Evolutionary conservation across 768 basidiomycete genomes (phyloP).

Genomic region (Nidularia sp.): DNA sequence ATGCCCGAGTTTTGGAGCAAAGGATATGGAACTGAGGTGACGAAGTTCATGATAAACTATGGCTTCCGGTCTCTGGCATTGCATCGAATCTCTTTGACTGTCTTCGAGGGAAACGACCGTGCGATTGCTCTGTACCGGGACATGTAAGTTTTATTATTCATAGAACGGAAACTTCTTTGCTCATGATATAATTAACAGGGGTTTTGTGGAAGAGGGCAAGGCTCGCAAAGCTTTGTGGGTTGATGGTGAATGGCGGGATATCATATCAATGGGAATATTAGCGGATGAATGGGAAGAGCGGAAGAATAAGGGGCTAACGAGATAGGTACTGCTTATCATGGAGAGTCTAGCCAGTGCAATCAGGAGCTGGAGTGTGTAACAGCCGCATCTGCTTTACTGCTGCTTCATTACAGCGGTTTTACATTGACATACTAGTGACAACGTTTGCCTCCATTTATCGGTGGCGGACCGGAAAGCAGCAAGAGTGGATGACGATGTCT

Average conservation of each 20-base stretch:
- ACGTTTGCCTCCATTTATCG: too few relatives aligned
- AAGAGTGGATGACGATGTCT: too few relatives aligned
- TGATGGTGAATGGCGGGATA: neutral
- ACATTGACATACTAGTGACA: too few relatives aligned
- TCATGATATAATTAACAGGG: neutral
- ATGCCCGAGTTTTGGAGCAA: neutral
- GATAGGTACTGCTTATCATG: too few relatives aligned
- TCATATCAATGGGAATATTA: neutral
- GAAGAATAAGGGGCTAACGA: too few relatives aligned
- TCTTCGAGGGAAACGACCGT: conserved; percentile 12
- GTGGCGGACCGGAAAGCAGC: too few relatives aligned
- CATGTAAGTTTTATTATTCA: conserved; percentile 2
- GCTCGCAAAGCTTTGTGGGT: neutral
- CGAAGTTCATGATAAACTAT: conserved; percentile 10
- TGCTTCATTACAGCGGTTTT: too few relatives aligned
- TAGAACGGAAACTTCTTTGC: neutral
- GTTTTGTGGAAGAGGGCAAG: neutral
- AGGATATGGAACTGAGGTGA: conserved; percentile 9
- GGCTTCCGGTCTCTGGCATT: conserved; percentile 9
- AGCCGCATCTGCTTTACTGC: too few relatives aligned
- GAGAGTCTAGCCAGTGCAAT: too few relatives aligned
- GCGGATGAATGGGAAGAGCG: neutral
- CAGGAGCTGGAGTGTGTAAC: too few relatives aligned
- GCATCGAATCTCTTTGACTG: conserved; percentile 12
- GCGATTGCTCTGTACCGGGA: conserved; percentile 9